These are phyloP conservation scores for Panicum hallii DNA, from an alignment of 202 grass and related monocot genomes.

Conservation along the genomic window DNA sequence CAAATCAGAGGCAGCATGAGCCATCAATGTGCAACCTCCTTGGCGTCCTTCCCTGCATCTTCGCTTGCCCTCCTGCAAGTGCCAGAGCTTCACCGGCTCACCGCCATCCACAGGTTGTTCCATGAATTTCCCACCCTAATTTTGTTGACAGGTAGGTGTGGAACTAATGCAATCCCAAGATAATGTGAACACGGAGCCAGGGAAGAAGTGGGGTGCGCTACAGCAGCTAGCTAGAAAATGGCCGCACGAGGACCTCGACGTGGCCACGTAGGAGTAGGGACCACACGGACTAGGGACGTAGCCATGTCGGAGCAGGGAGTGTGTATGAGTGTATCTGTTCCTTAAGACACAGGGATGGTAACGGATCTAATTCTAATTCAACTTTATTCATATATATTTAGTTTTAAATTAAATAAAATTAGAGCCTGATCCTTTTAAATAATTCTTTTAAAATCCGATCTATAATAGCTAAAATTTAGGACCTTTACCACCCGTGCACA, in stretches of 20 bases:
- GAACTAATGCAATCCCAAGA: too few relatives aligned
- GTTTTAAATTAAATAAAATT: too few relatives aligned
- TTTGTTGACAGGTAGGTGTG: background rate
- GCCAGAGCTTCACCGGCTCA: slow-evolving; percentile 1
- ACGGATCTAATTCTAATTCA: too few relatives aligned
- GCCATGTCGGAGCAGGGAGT: background rate
- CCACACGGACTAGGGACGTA: background rate
- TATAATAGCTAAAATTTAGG: too few relatives aligned
- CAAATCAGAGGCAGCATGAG: slow-evolving; percentile 8
- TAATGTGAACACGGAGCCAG: background rate
- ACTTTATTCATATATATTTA: too few relatives aligned
- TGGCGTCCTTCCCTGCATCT: background rate
- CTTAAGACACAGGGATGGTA: background rate
- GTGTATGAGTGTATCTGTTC: background rate
- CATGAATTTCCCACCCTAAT: slow-evolving; percentile 6
- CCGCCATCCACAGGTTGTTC: background rate
- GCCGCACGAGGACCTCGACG: background rate
- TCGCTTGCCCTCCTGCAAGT: background rate
- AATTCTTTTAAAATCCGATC: too few relatives aligned
- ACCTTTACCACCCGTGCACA: background rate
- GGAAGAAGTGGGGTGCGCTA: background rate
- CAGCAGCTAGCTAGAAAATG: background rate
- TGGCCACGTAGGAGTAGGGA: background rate
- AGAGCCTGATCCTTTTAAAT: too few relatives aligned
- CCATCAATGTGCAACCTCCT: slow-evolving; percentile 51